Percentiles rank a stretch among this genome's conserved stretches.
Evolutionary conservation across 2,329 filamentous ascomycete species (phyloP).

Genomic region (Exophiala dermatitidis): DNA sequence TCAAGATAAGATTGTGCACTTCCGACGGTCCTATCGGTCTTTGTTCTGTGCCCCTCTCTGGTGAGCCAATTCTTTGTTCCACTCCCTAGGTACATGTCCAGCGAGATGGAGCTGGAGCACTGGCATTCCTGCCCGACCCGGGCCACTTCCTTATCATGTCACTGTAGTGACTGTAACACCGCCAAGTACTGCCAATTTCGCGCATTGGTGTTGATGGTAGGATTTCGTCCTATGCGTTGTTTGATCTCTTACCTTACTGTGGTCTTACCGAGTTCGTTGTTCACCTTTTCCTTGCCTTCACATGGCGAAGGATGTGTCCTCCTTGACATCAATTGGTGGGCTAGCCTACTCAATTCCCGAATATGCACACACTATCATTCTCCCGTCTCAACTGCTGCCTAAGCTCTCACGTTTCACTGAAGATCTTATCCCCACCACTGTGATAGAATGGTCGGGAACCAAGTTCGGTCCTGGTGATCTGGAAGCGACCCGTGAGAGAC

Average conservation of each 20-base stretch:
- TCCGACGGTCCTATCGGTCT: too few relatives aligned
- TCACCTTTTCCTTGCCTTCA: not conserved
- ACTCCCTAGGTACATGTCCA: too few relatives aligned
- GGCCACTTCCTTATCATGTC: not conserved
- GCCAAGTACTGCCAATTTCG: not conserved
- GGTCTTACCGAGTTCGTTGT: not conserved
- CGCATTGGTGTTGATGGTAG: not conserved
- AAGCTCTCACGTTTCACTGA: slow-evolving; percentile 11
- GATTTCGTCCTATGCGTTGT: not conserved
- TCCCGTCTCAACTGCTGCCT: slow-evolving; percentile 27
- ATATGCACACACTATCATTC: slow-evolving; percentile 8
- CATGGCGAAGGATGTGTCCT: slow-evolving; percentile 10
- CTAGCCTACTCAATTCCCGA: slow-evolving; percentile 8
- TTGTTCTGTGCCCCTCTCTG: too few relatives aligned
- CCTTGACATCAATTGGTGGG: slow-evolving; percentile 12
- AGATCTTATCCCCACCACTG: slow-evolving; percentile 18
- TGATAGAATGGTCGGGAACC: slow-evolving; percentile 14
- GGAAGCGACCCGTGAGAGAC: slow-evolving; percentile 9
- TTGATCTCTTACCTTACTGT: not conserved
- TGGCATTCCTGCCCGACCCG: not conserved
- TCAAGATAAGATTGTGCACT: too few relatives aligned
- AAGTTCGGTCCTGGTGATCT: slow-evolving; percentile 14
- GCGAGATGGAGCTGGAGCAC: too few relatives aligned
- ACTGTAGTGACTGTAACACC: not conserved
- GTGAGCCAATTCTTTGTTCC: too few relatives aligned